phyloP scores from a whole-genome alignment of 108 stramenopile species.

The Conticribra guillardii region DNA sequence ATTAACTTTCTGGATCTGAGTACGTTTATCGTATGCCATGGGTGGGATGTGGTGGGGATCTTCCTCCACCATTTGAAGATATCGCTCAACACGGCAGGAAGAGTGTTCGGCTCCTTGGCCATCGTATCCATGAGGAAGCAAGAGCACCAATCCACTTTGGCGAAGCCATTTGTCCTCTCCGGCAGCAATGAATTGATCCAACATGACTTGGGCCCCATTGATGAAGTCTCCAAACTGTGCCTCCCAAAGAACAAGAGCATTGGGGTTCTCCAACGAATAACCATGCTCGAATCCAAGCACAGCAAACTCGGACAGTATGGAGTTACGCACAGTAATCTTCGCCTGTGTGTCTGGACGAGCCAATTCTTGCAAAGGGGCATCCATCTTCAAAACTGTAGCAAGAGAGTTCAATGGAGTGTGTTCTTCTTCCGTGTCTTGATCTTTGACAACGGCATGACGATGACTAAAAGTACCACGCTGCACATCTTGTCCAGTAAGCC shows the following conservation, averaged over 20 bases:
- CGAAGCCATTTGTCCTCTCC: constrained; percentile 99
- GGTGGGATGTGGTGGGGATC: constrained; percentile 94
- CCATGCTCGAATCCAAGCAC: constrained; percentile 99
- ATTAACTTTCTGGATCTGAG: constrained; percentile 95
- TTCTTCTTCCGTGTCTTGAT: constrained; percentile 92
- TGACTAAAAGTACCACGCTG: constrained; percentile 97
- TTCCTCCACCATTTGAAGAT: constrained; percentile 96
- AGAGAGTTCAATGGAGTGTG: constrained; percentile 93
- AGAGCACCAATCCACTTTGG: constrained; percentile 93
- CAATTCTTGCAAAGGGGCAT: constrained; percentile 82
- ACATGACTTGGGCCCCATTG: constrained; percentile 98
- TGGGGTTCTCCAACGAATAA: constrained; percentile 97
- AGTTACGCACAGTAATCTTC: constrained; percentile 91
- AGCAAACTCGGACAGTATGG: constrained; percentile 95
- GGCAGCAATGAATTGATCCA: constrained; percentile 97
- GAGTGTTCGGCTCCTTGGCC: constrained; percentile 99
- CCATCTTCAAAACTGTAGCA: constrained; percentile 79
- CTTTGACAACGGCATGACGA: constrained; percentile 97
- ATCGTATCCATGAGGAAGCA: constrained; percentile 98
- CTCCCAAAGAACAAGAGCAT: constrained; percentile 97
- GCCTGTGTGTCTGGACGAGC: constrained; percentile 86
- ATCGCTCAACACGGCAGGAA: constrained; percentile 97
- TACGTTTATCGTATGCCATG: constrained; percentile 87
- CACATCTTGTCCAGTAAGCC: constrained; percentile 98
- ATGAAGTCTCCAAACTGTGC: constrained; percentile 99